Conservation (phyloP, 2,329 filamentous ascomycete genomes). For the Thielaviopsis euricoi region DNA sequence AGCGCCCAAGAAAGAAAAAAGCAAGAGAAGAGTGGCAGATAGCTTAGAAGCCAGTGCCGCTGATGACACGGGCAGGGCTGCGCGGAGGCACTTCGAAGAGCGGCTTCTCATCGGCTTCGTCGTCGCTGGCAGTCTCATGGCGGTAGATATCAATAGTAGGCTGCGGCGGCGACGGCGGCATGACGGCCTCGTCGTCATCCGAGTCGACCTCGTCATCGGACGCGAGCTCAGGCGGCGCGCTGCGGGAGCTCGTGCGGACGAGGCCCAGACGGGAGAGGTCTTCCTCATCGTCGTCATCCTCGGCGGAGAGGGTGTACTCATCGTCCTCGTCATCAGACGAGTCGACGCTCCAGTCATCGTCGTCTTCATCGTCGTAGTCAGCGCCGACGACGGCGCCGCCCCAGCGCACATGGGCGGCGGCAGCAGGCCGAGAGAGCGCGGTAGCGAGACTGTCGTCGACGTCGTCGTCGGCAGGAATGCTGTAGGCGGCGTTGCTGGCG, state of each 20-base stretch:
- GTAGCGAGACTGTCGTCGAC: conserved; percentile 23
- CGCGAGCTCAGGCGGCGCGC: neutral
- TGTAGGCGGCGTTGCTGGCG: conserved; percentile 94
- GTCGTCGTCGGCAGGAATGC: conserved; percentile 75
- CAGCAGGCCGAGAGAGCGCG: conserved; percentile 33
- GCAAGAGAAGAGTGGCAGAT: too few relatives aligned
- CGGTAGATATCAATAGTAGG: conserved; percentile 19
- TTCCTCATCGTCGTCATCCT: conserved; percentile 1
- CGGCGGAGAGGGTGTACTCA: neutral
- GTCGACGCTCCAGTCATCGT: neutral
- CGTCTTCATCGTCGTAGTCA: conserved; percentile 4
- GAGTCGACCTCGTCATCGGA: conserved; percentile 31
- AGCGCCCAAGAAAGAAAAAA: too few relatives aligned
- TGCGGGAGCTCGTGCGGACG: neutral
- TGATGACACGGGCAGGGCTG: conserved; percentile 32
- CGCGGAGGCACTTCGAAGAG: conserved; percentile 25
- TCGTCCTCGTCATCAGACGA: conserved; percentile 3
- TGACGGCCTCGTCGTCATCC: conserved; percentile 35
- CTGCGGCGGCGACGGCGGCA: conserved; percentile 54
- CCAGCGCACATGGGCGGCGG: conserved; percentile 71
- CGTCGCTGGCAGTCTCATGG: neutral
- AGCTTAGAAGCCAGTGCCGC: neutral
- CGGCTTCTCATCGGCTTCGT: conserved; percentile 2
- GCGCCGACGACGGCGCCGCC: conserved; percentile 46
- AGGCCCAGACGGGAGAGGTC: neutral